Percentiles rank a stretch among this genome's conserved stretches.
phyloP scores from a whole-genome alignment of 192 early-diverging fungal genomes.

The Rhizoclosmatium globosum region DNA sequence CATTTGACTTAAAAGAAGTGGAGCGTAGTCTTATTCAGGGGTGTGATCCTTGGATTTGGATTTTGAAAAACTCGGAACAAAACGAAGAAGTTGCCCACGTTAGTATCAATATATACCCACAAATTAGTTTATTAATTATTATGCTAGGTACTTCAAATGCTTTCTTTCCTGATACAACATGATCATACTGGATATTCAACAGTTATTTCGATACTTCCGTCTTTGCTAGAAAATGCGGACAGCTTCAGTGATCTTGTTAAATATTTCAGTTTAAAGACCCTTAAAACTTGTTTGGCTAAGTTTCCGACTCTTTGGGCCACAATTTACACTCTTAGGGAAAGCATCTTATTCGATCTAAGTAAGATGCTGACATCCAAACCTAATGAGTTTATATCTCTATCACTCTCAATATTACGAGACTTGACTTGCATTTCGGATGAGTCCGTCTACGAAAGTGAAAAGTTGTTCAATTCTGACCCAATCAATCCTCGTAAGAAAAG shows the following conservation, averaged over 20 bases:
- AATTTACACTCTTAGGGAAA: not conserved
- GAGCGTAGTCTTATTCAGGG: not conserved
- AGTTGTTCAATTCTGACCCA: not conserved
- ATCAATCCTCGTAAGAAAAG: not conserved
- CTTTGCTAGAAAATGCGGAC: not conserved
- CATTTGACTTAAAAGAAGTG: not conserved
- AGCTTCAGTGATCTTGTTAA: not conserved
- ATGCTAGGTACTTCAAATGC: not conserved
- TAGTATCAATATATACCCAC: not conserved
- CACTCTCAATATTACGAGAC: not conserved
- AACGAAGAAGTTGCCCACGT: not conserved
- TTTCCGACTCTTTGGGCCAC: not conserved
- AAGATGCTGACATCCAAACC: not conserved
- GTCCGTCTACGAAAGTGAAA: not conserved
- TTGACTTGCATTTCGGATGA: not conserved
- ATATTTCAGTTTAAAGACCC: not conserved
- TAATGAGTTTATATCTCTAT: not conserved
- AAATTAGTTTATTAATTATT: not conserved
- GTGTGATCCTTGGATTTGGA: constrained; percentile 4
- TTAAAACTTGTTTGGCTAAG: not conserved
- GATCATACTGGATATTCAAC: not conserved
- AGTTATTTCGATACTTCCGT: not conserved
- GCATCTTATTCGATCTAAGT: not conserved
- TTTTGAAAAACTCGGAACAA: constrained; percentile 1
- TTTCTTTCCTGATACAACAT: not conserved